phyloP scores from a whole-genome alignment of 2,329 filamentous ascomycete genomes.

The Scedosporium boydii region DNA sequence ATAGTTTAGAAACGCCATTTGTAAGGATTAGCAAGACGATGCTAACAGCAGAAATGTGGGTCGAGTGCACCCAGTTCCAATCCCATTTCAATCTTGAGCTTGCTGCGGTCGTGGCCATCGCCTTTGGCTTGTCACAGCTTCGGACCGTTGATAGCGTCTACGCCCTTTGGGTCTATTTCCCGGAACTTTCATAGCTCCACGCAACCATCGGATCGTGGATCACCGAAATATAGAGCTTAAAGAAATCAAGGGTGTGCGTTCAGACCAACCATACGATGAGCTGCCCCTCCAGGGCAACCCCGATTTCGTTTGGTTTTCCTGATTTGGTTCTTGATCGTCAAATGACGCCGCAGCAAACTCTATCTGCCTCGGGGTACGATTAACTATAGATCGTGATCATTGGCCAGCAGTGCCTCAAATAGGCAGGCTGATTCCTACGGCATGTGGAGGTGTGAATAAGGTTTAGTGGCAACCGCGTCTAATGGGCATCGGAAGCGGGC shows the following conservation, averaged over 20 bases:
- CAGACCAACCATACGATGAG: neutral
- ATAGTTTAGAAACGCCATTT: no score
- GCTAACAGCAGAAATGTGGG: no score
- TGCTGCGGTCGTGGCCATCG: neutral
- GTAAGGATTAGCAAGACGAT: no score
- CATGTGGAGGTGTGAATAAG: neutral
- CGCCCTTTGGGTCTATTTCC: neutral
- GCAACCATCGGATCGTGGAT: neutral
- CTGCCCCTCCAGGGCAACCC: neutral
- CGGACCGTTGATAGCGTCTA: neutral
- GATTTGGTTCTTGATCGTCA: neutral
- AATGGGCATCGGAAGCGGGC: neutral
- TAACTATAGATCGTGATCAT: neutral
- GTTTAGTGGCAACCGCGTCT: neutral
- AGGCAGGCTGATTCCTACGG: neutral
- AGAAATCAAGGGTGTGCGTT: neutral
- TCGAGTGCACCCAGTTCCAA: neutral
- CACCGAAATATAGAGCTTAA: no score
- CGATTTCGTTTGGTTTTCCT: neutral
- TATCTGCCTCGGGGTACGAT: neutral
- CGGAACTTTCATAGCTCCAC: neutral
- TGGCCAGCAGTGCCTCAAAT: neutral
- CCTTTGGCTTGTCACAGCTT: neutral
- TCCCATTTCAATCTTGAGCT: neutral
- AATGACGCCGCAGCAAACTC: neutral